These are phyloP conservation scores for Chrysopogon serrulatus DNA, from an alignment of 176 grass and related monocot genomes.

Conservation along the genomic window DNA sequence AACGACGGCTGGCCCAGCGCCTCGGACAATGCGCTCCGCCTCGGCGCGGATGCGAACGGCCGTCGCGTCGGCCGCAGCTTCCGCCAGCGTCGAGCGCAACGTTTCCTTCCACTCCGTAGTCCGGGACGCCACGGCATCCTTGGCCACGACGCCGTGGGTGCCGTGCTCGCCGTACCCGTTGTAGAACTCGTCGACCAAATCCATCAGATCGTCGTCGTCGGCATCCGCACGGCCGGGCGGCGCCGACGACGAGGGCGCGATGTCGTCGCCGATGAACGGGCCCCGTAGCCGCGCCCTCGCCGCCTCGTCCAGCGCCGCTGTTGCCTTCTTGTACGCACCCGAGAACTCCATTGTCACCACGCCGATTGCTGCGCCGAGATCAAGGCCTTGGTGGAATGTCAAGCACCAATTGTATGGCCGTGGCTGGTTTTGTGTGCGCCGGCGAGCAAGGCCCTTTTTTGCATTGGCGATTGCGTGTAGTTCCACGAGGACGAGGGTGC, in stretches of 20 bases:
- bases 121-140: neutral
- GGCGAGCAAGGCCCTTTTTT: neutral
- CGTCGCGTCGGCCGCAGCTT: conserved; percentile 33
- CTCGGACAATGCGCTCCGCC: conserved; percentile 48
- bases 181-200: conserved; percentile 78
- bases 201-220: conserved; percentile 46
- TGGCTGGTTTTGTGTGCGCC: neutral
- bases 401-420: neutral
- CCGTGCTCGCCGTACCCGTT: conserved; percentile 23
- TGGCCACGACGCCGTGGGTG: neutral
- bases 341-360: neutral
- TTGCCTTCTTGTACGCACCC: conserved; percentile 47
- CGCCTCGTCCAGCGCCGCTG: conserved; percentile 50
- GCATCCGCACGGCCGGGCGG: conserved; percentile 11
- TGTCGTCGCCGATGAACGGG: conserved; percentile 11
- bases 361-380: neutral
- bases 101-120: conserved; percentile 4
- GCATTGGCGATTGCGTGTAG: neutral
- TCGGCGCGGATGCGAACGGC: conserved; percentile 41
- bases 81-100: conserved; percentile 28
- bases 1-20: neutral
- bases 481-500: neutral
- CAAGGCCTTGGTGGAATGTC: neutral
- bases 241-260: neutral
- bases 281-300: conserved; percentile 52